Evolutionary conservation across 116 monocot genomes (phyloP), one percentile per base, ranked within the genome.

Genomic region (Trichopus zeylanicus): DNA sequence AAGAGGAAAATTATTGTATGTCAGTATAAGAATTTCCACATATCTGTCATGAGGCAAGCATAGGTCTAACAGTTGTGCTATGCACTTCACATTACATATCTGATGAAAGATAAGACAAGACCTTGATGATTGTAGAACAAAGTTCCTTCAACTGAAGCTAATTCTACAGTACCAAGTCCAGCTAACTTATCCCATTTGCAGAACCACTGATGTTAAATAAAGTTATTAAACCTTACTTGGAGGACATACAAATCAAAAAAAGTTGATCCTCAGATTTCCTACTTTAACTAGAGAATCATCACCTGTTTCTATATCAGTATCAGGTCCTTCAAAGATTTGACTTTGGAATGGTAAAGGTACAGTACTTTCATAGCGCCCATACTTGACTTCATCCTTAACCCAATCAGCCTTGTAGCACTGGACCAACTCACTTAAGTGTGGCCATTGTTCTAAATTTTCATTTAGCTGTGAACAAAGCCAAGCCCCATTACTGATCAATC

Each of bases 301-400:
- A 87, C 97, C 97, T 75, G 91, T 97, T 80, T 91, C 91, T 38
- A 91, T 77, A 58, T 97, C 97, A 46, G 97, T 97, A 79, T 97
- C 97, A 56, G 91, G 87, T 3, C 97, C 97, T 73, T 91, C 91
- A 82, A 87, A 97, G 60, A 97, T 82, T 68, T 97, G 97, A 68
- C 56, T 87, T 54, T 91, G 81, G 58, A 91, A 91, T 26, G 82
- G 61, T 32, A 68, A 48, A 34, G 81, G 48, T 38, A 77, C 31
- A 70, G 77, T 67, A 63, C 71, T 56, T 69, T 76, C 87, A 71
- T 87, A 91, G 57, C 64, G 87, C 6, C 97, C 97, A 75, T 97
- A 91, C 61, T 97, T 97, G 48, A 31, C 70, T 19, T 84, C 85
- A 73, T 97, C 97, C 65, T 84, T 87, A 53, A 97, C 65, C 84